A percentile compares a stretch with the other conserved stretches of the same genome.
Conservation (phyloP, 2,329 filamentous ascomycete species). For the Bimuria novae-zelandiae region DNA sequence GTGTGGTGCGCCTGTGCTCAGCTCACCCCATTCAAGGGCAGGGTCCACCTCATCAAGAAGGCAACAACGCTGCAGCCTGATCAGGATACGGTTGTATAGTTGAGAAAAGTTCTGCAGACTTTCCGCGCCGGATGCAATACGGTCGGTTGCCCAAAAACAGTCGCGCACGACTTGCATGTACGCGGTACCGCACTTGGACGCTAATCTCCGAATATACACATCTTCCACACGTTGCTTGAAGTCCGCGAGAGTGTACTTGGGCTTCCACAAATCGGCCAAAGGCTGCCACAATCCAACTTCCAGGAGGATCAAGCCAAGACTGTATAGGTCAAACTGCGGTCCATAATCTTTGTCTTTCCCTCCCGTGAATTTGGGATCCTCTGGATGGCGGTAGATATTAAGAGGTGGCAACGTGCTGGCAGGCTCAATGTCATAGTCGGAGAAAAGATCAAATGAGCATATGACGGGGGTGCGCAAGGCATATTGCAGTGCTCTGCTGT, state of each 20-base stretch:
- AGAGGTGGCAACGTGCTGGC: conserved; percentile 46
- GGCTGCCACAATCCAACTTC: conserved; percentile 78
- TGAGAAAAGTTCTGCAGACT: conserved; percentile 39
- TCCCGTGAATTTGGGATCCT: conserved; percentile 50
- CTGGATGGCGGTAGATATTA: conserved; percentile 70
- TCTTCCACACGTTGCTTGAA: conserved; percentile 68
- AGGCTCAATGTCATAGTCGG: conserved; percentile 56
- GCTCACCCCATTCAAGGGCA: conserved; percentile 32
- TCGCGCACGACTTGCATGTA: conserved; percentile 76
- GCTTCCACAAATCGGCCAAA: conserved; percentile 62
- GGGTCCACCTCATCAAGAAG: conserved; percentile 46
- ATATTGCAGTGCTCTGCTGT: conserved; percentile 47
- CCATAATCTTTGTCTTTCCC: conserved; percentile 32
- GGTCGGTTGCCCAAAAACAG: conserved; percentile 72
- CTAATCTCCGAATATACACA: conserved; percentile 66
- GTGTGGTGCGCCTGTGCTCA: conserved; percentile 27
- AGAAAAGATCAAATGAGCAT: conserved; percentile 77
- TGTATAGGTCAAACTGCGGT: conserved; percentile 67
- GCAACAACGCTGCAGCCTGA: conserved; percentile 46
- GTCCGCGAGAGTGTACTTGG: conserved; percentile 63
- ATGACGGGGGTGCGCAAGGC: conserved; percentile 72
- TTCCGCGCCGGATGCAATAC: conserved; percentile 31
- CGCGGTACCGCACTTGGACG: conserved; percentile 71
- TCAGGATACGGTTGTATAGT: conserved; percentile 52
- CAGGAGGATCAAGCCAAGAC: conserved; percentile 72